These are phyloP conservation scores for Sisymbrium altissimum DNA, from an alignment of 345 rosid genomes.

Conservation along the genomic window DNA sequence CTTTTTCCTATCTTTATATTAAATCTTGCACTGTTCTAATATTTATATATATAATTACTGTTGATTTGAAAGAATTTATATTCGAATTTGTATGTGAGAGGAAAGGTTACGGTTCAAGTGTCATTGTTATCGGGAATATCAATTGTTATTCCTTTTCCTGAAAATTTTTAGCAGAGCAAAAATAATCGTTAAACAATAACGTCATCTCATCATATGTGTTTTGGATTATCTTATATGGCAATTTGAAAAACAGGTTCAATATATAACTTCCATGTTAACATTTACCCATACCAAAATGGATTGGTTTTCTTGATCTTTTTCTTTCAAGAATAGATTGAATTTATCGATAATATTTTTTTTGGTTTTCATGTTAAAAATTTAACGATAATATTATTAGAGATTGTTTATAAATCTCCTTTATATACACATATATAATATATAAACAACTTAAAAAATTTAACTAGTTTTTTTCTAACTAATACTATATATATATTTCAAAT, in stretches of 20 bases:
- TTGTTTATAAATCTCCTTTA: not conserved
- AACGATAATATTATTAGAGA: not conserved
- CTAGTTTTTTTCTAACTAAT: not conserved
- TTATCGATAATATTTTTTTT: no score
- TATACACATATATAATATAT: not conserved
- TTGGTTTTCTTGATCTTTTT: slow-evolving; percentile 5
- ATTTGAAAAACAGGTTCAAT: not conserved
- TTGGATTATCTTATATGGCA: not conserved
- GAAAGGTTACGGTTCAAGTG: slow-evolving; percentile 32
- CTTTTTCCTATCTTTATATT: slow-evolving; percentile 1
- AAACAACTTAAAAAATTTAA: not conserved
- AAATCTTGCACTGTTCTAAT: not conserved
- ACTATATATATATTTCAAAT: not conserved
- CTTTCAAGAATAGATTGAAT: not conserved
- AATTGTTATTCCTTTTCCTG: slow-evolving; percentile 17
- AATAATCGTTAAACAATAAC: not conserved
- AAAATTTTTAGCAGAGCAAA: not conserved
- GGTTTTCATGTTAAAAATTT: no score
- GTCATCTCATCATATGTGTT: slow-evolving; percentile 7
- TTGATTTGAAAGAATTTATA: slow-evolving; percentile 24
- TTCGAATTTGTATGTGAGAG: slow-evolving; percentile 10
- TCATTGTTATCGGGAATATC: slow-evolving; percentile 37
- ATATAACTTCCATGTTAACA: slow-evolving; percentile 1
- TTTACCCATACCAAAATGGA: not conserved
- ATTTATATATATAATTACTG: not conserved